Base-by-base conservation (phyloP, 75 land plant genomes). In the Picea glauca region DNA sequence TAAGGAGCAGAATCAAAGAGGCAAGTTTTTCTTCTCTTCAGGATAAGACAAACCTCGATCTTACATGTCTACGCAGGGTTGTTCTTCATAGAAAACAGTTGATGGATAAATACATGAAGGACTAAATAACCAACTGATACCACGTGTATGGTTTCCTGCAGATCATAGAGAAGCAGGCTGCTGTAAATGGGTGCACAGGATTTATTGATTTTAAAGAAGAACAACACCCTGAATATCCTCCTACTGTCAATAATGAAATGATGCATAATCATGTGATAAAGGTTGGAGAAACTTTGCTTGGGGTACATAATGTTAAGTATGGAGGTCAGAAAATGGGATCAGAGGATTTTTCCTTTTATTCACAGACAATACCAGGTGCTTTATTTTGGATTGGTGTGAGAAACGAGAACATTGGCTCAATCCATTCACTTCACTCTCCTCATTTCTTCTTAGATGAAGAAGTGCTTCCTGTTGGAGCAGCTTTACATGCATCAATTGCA, bases 291-390 rank as follows among this genome's bases (percentile, higher is more conserved):
- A n/a, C 2, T 6, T 32, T 91, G 35, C 76, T 93, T 23, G 96
- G 94, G 35, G 79, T 80, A 40, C 57, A 70, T 13, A 88, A 87
- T 67, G 96, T 93, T 2, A 31, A 58, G 26, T 5, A 63, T 1
- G 12, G 74, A 32, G 78, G 80, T 43, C 82, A 80, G 32, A 46
- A 35, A 0, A 93, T 93, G 98, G 94, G 86, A 35, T 85, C 91
- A 35, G 98, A 95, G 60, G 98, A 95, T 54, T 95, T 95, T 85
- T 74, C 97, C 17, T 93, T 91, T 85, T 91, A 84, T 80, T 73
- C 86, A 33, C 80, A 91, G 79, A 81, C 81, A 61, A 85, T 93
- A 60, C 83, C 96, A 33, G 84, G 87, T 65, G 84, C 85, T 5
- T 38, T 86, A 15, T 88, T 89, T 58, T 40, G 33, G 30, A 54